Evolutionary conservation across 208 protist species (phyloP).

Genomic region (Trypanosoma brucei): DNA sequence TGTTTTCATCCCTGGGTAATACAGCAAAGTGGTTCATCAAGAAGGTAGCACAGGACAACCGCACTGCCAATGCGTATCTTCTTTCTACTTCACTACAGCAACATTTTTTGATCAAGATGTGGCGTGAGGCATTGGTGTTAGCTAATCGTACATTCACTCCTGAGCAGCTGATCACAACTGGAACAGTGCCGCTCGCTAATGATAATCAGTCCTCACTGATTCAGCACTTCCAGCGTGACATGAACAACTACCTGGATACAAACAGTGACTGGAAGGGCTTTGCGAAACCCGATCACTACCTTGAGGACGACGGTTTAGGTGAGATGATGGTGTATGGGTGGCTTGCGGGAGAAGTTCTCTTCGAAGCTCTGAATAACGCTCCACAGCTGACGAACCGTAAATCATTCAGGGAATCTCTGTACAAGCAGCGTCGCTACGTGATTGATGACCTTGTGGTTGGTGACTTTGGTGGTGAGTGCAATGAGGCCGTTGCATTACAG

Average conservation of each 20-base stretch:
- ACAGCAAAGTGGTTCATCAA: constrained; percentile 1
- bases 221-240: constrained; percentile 18
- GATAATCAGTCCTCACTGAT: constrained; percentile 18
- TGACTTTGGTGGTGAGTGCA: constrained; percentile 20
- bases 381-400: background rate
- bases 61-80: constrained; percentile 6
- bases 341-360: constrained; percentile 1
- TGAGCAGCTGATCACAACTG: constrained; percentile 21
- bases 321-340: constrained; percentile 13
- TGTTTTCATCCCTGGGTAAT: background rate
- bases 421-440: constrained; percentile 21
- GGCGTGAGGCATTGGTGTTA: constrained; percentile 3
- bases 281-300: constrained; percentile 7
- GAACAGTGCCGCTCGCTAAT: constrained; percentile 20
- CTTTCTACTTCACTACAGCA: background rate
- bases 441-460: constrained; percentile 24
- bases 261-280: constrained; percentile 1
- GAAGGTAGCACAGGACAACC: constrained; percentile 15
- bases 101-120: background rate
- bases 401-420: constrained; percentile 17
- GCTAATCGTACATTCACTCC: background rate
- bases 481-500: background rate
- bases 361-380: background rate
- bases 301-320: constrained; percentile 15
- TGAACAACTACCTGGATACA: constrained; percentile 17